A percentile compares a stretch with the other conserved stretches of the same genome.
Evolutionary conservation across 78 protist species (phyloP).

Genomic region (Dictyostelium brefeldianum): DNA sequence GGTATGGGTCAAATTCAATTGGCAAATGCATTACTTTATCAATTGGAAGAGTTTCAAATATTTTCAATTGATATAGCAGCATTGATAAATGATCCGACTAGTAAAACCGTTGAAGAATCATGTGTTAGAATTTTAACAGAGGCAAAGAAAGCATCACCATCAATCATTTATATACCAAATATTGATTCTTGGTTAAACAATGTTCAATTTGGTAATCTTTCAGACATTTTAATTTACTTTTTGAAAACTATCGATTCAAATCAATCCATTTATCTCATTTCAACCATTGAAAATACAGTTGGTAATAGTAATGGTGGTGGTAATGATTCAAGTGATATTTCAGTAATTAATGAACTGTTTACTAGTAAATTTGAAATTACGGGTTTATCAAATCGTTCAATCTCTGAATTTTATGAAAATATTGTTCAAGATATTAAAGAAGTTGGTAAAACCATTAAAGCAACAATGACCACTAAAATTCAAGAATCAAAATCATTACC

Average conservation of each 20-base stretch:
- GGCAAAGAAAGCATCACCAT: constrained; percentile 57
- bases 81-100: constrained; percentile 38
- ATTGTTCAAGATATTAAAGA: constrained; percentile 29
- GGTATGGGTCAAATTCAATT: constrained; percentile 73
- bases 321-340: neutral
- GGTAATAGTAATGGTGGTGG: neutral
- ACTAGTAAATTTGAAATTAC: neutral
- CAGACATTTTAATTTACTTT: constrained; percentile 9
- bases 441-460: neutral
- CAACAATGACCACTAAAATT: neutral
- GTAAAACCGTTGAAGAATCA: constrained; percentile 73
- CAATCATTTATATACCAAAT: constrained; percentile 65
- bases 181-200: constrained; percentile 43
- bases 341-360: neutral
- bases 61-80: constrained; percentile 53
- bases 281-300: constrained; percentile 31
- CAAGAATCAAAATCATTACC: constrained; percentile 23
- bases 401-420: neutral
- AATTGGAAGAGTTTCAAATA: constrained; percentile 66
- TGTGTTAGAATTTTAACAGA: constrained; percentile 59
- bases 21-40: constrained; percentile 51
- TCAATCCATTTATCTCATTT: constrained; percentile 50
- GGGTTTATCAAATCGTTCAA: neutral
- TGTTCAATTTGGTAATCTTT: constrained; percentile 28
- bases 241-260: constrained; percentile 31